Percentiles rank a stretch among this genome's conserved stretches.
These are phyloP conservation scores for Hypoxylon sp. DNA, from an alignment of 2,329 filamentous ascomycete genomes.

Conservation along the genomic window DNA sequence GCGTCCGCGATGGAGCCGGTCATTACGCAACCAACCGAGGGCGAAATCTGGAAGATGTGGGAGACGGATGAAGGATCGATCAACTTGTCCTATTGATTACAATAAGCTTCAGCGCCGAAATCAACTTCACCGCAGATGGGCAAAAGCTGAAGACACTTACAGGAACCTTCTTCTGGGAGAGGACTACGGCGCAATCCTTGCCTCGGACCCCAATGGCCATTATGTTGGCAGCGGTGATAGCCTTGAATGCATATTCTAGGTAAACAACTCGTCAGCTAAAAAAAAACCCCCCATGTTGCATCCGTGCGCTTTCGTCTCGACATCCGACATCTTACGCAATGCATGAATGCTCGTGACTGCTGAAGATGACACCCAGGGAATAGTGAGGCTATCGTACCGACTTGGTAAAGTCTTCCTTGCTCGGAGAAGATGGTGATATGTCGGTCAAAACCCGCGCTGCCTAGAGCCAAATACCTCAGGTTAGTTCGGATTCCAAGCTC, in stretches of 20 bases:
- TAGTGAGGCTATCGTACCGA: conserved; percentile 73
- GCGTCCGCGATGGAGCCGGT: conserved; percentile 98
- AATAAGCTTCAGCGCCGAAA: conserved; percentile 46
- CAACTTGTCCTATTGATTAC: conserved; percentile 82
- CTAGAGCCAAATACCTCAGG: conserved; percentile 52
- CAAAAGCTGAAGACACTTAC: conserved; percentile 65
- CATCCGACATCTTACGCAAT: neutral
- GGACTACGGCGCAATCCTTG: conserved; percentile 95
- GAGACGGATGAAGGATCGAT: conserved; percentile 97
- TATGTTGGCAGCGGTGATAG: conserved; percentile 98
- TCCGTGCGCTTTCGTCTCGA: conserved; percentile 14
- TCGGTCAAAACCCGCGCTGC: conserved; percentile 91
- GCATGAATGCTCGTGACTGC: conserved; percentile 15
- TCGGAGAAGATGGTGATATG: conserved; percentile 99
- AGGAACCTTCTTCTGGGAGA: conserved; percentile 99
- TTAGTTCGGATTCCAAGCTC: conserved; percentile 40
- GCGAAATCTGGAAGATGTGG: conserved; percentile 96
- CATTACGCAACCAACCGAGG: conserved; percentile 97
- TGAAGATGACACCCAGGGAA: conserved; percentile 21
- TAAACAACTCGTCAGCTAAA: conserved; percentile 38
- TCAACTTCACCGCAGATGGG: conserved; percentile 22
- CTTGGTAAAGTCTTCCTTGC: conserved; percentile 98
- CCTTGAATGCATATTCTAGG: conserved; percentile 99
- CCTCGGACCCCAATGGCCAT: conserved; percentile 95
- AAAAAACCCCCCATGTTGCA: conserved; percentile 24